Evolutionary conservation across 495 filamentous ascomycete species (phyloP).

Genomic region (Podospora appendiculata): DNA sequence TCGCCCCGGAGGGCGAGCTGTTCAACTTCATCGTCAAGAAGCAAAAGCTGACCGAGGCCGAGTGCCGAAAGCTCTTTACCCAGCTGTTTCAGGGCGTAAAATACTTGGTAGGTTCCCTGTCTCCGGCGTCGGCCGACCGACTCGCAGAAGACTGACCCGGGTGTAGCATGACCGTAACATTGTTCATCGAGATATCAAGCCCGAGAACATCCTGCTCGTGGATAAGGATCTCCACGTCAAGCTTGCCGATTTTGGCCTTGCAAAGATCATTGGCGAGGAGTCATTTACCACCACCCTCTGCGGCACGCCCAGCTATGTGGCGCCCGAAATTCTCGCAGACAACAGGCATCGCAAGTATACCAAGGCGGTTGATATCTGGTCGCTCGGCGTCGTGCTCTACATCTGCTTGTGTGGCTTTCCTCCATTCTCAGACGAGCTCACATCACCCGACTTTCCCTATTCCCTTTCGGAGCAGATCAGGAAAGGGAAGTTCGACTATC

Average conservation of each 20-base stretch:
- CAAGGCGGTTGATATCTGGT: conserved; percentile 95
- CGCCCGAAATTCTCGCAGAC: conserved; percentile 86
- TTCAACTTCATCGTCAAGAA: conserved; percentile 92
- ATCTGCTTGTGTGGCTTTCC: conserved; percentile 98
- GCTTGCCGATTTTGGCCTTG: conserved; percentile 93
- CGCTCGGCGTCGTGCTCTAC: conserved; percentile 95
- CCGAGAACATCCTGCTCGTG: conserved; percentile 89
- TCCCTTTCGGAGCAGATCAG: conserved; percentile 87
- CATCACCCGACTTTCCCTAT: conserved; percentile 70
- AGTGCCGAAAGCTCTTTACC: conserved; percentile 77
- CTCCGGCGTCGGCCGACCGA: not conserved
- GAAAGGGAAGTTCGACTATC: conserved; percentile 83
- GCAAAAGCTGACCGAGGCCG: conserved; percentile 74
- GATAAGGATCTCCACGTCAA: conserved; percentile 83
- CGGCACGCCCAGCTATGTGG: conserved; percentile 93
- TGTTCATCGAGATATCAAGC: conserved; percentile 97
- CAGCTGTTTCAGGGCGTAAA: conserved; percentile 93
- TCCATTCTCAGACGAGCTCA: conserved; percentile 92
- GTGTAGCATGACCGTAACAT: conserved; percentile 90
- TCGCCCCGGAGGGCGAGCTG: conserved; percentile 86
- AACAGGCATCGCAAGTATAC: conserved; percentile 77
- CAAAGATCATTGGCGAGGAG: conserved; percentile 97
- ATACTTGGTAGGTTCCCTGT: conserved; percentile 63
- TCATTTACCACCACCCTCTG: conserved; percentile 97
- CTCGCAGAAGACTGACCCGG: conserved; percentile 25